phyloP scores from a whole-genome alignment of 345 rosid genomes.

The Hibiscus tridactylites region DNA sequence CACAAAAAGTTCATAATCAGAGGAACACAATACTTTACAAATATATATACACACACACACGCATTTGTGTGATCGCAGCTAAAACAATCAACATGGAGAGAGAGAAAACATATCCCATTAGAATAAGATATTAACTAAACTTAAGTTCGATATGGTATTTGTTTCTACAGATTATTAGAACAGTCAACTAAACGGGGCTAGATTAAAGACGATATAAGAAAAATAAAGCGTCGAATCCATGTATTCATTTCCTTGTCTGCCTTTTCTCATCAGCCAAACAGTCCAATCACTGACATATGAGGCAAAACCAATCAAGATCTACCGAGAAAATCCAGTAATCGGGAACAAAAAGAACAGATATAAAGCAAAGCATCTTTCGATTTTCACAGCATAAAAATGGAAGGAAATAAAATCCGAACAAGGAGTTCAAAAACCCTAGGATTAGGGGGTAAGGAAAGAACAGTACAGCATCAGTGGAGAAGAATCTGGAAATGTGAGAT shows the following conservation, averaged over 20 bases:
- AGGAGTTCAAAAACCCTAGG: not conserved
- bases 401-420: not conserved
- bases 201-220: not conserved
- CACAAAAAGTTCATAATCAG: not conserved
- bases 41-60: not conserved
- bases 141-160: not conserved
- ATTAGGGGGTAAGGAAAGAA: not conserved
- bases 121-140: not conserved
- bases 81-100: no score
- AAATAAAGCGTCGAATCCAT: not conserved
- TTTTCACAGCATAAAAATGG: not conserved
- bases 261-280: constrained; percentile 11
- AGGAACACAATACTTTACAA: not conserved
- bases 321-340: not conserved
- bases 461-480: constrained; percentile 69
- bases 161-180: not conserved
- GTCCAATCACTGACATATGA: not conserved
- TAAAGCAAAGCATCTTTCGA: not conserved
- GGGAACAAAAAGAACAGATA: no score
- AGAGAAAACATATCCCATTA: not conserved
- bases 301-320: constrained; percentile 7
- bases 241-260: not conserved
- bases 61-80: not conserved
- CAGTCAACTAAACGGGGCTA: not conserved
- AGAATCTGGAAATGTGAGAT: constrained; percentile 63